phyloP scores from a whole-genome alignment of 345 rosid species.

The Geranium rotundifolium region DNA sequence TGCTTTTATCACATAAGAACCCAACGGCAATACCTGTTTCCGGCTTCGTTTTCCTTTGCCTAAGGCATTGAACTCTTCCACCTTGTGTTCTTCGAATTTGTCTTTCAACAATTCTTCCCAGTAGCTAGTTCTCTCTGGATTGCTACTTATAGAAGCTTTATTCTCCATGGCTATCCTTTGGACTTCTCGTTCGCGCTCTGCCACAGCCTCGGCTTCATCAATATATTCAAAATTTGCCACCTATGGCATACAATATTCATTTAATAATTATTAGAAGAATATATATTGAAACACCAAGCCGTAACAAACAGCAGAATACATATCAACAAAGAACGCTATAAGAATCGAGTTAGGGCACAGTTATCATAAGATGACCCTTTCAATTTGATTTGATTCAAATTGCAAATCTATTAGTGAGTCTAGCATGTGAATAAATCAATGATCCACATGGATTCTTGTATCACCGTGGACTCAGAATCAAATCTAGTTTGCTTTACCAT shows the following conservation, averaged over 20 bases:
- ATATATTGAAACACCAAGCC: neutral
- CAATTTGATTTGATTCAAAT: neutral
- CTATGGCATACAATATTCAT: slow-evolving; percentile 26
- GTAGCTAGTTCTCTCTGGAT: slow-evolving; percentile 59
- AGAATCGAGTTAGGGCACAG: neutral
- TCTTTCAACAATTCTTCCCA: slow-evolving; percentile 95
- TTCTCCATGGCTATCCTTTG: slow-evolving; percentile 49
- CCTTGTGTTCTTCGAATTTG: slow-evolving; percentile 66
- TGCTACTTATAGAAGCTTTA: slow-evolving; percentile 29
- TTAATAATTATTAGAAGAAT: no score
- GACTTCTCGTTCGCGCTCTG: slow-evolving; percentile 37
- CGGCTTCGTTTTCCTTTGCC: slow-evolving; percentile 97
- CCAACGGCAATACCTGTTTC: slow-evolving; percentile 54
- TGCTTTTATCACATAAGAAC: neutral
- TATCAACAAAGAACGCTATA: neutral
- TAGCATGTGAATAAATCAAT: no score
- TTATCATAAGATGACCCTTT: neutral
- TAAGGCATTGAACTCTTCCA: slow-evolving; percentile 71
- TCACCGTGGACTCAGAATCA: neutral
- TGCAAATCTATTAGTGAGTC: neutral
- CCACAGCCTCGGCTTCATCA: slow-evolving; percentile 68
- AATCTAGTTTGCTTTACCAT: neutral
- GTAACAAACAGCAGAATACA: neutral
- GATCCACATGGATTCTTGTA: neutral
- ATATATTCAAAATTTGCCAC: slow-evolving; percentile 96